Base-by-base conservation (phyloP, 305 asterid genomes). In the Salvia sclarea region DNA sequence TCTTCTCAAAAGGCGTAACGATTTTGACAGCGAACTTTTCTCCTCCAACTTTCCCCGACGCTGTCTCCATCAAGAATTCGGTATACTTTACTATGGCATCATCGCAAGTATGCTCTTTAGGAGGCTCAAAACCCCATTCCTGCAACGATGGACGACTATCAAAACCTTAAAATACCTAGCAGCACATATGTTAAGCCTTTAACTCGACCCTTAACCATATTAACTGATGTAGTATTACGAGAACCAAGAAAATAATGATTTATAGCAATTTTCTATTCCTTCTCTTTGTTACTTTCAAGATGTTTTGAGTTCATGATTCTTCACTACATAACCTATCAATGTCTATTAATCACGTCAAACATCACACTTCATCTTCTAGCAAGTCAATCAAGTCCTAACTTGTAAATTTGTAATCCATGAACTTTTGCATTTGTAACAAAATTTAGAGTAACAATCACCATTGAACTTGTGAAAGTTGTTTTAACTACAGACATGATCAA, bases 121-220 rank as follows among this genome's bases (percentile, higher is more conserved):
- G 88, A 28, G 86, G 84, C 76, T 87, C 88, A 59, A 84, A 84
- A 41, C 94, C 94, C 94, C 88, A 87, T 63, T 76, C 88, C 94
- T 83, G 80, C 72, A 66, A 66, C 4, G 17, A 28, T 54, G 40
- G 24, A 31, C 6, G 45, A 56, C 17, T 24, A 5, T 53, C 7
- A 53, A 40, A 35, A 54, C 47, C 55, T 17, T 48, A 38, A 64
- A 59, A 20, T 18, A 14, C n/a, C 13, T 22, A 14, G 18, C 24
- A 25, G 18, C 49, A 20, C 38, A 53, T 10, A 16, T 13, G 16
- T 40, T n/a, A 54, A 16, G 10, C 43, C 61, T 49, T 35, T 12
- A 43, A 47, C 16, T 5, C 41, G 50, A 35, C 61, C 37, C 48
- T 31, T 47, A 18, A 4, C 5, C 38, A 13, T 41, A 67, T 21